These are phyloP conservation scores for Heterobasidion occidentale DNA, from an alignment of 1,284 basidiomycete species.

Conservation along the genomic window DNA sequence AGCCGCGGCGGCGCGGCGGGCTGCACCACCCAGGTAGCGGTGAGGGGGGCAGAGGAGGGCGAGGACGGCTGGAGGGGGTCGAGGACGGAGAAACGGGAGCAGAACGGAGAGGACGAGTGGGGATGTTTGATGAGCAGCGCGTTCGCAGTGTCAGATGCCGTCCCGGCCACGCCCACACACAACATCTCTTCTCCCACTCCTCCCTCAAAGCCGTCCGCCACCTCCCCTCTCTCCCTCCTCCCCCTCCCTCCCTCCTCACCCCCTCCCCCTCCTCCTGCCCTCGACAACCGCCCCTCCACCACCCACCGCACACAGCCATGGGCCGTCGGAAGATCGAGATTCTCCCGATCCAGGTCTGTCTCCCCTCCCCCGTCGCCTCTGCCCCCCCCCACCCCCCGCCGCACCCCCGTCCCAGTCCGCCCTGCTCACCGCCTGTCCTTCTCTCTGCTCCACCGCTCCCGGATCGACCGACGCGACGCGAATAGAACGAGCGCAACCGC, in stretches of 20 bases:
- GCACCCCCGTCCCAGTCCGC: not conserved
- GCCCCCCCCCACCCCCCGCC: not conserved
- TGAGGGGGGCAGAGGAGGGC: not conserved
- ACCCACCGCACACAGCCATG: slow-evolving; percentile 33
- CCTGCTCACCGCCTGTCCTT: slow-evolving; percentile 11
- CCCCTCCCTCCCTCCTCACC: not conserved
- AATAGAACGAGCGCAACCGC: slow-evolving; percentile 84
- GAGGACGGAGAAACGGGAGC: not conserved
- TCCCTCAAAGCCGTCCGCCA: not conserved
- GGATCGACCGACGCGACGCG: slow-evolving; percentile 11
- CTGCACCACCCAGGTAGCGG: no score
- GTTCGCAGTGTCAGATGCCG: not conserved
- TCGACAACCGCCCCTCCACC: not conserved
- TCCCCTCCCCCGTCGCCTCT: not conserved
- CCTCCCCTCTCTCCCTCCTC: not conserved
- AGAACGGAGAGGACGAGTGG: not conserved
- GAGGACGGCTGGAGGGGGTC: not conserved
- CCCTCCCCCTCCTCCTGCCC: no score
- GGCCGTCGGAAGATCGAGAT: slow-evolving; percentile 89
- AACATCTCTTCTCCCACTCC: not conserved
- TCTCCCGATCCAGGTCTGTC: slow-evolving; percentile 71
- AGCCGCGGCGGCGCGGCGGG: no score
- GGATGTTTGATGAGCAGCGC: not conserved
- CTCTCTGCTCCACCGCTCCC: slow-evolving; percentile 4
- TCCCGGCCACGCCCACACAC: not conserved